phyloP scores from a whole-genome alignment of 345 rosid species.

The Erodium maritimum region DNA sequence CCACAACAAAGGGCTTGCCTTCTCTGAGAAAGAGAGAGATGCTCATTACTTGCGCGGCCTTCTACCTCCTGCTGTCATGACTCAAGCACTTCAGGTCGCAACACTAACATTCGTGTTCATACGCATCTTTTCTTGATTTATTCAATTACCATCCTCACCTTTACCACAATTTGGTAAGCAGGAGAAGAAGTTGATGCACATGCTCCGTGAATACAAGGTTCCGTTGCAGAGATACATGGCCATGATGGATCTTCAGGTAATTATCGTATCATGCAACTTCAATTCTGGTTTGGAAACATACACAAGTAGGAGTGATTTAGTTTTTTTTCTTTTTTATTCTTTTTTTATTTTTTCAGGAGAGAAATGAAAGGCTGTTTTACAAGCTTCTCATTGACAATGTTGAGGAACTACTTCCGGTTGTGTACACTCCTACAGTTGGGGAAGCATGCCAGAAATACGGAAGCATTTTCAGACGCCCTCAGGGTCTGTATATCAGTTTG shows the following conservation, averaged over 20 bases:
- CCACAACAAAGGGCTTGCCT: slow-evolving; percentile 89
- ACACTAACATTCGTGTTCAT: background rate
- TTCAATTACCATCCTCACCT: slow-evolving; percentile 1
- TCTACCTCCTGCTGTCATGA: slow-evolving; percentile 60
- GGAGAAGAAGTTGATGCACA: slow-evolving; percentile 68
- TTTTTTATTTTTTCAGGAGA: slow-evolving; percentile 40
- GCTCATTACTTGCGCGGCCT: slow-evolving; percentile 89
- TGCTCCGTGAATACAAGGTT: slow-evolving; percentile 67
- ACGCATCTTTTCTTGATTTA: background rate
- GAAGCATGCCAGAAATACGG: slow-evolving; percentile 99
- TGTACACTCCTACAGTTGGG: slow-evolving; percentile 91
- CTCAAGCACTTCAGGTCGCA: slow-evolving; percentile 75
- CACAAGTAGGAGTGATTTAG: background rate
- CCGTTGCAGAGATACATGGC: slow-evolving; percentile 86
- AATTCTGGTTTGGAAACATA: background rate
- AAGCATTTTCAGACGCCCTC: slow-evolving; percentile 81
- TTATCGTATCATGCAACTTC: background rate
- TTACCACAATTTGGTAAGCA: slow-evolving; percentile 16
- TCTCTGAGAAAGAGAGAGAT: slow-evolving; percentile 76
- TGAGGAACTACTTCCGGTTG: slow-evolving; percentile 84
- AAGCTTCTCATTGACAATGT: slow-evolving; percentile 87
- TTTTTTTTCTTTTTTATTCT: background rate
- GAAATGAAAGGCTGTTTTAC: slow-evolving; percentile 84
- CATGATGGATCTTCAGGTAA: slow-evolving; percentile 94
- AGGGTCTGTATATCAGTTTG: slow-evolving; percentile 89